Evolutionary conservation across 2,329 filamentous ascomycete species (phyloP).

Genomic region (Trichoderma polysporum): DNA sequence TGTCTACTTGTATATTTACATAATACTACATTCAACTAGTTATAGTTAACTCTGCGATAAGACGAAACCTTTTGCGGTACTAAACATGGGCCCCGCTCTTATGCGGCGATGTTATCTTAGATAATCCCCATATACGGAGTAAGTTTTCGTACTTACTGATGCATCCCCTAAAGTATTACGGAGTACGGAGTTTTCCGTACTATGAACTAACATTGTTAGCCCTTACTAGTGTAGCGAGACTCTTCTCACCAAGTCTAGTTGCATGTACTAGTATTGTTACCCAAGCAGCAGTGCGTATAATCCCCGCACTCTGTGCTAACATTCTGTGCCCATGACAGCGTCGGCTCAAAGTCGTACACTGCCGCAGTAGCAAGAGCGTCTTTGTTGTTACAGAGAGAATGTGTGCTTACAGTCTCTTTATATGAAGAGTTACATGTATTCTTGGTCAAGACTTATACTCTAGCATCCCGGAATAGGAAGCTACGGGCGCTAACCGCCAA

Average conservation of each 20-base stretch:
- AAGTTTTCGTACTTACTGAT: too few relatives aligned
- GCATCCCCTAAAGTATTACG: too few relatives aligned
- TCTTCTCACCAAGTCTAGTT: not conserved
- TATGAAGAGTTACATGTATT: not conserved
- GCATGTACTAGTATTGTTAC: not conserved
- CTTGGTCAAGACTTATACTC: not conserved
- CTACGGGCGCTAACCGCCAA: not conserved
- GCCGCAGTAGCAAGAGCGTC: not conserved
- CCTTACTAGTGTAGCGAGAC: not conserved
- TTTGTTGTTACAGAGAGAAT: not conserved
- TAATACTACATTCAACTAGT: too few relatives aligned
- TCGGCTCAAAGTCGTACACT: not conserved
- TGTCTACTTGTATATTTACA: too few relatives aligned
- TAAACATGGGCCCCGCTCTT: too few relatives aligned
- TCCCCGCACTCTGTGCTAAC: too few relatives aligned
- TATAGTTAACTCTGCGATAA: too few relatives aligned
- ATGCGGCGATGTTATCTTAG: too few relatives aligned
- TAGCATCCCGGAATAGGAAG: not conserved
- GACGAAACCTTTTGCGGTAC: too few relatives aligned
- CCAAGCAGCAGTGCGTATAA: not conserved
- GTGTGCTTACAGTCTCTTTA: fast-evolving
- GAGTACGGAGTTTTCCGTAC: too few relatives aligned
- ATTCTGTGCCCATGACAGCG: not conserved
- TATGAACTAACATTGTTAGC: too few relatives aligned
- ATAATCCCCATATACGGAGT: too few relatives aligned